phyloP scores from a whole-genome alignment of 2,329 filamentous ascomycete genomes.

The Neofusicoccum parvum region DNA sequence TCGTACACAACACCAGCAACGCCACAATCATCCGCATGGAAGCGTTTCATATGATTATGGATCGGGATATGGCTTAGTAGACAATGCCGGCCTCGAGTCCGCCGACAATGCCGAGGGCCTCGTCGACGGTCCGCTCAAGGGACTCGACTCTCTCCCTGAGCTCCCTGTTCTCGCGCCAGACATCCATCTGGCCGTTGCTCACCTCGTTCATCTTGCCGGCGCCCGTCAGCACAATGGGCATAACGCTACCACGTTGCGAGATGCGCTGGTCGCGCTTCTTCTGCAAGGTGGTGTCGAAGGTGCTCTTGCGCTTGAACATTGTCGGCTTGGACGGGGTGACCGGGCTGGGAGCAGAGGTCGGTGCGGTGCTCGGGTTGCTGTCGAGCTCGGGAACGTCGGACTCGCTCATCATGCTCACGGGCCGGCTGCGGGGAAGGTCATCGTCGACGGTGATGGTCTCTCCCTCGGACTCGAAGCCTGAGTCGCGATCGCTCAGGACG shows the following conservation, averaged over 20 bases:
- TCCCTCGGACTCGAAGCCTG: constrained; percentile 61
- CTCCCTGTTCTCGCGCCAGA: constrained; percentile 60
- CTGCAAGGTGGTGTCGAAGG: constrained; percentile 24
- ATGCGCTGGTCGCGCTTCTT: constrained; percentile 30
- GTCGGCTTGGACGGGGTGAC: constrained; percentile 1
- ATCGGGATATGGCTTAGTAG: constrained; percentile 18
- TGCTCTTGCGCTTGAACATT: constrained; percentile 17
- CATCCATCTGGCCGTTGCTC: constrained; percentile 41
- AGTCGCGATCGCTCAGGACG: constrained; percentile 44
- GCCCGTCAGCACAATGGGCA: constrained; percentile 6
- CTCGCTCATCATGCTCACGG: constrained; percentile 36
- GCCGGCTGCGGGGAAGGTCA: constrained; percentile 33
- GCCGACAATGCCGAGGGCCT: constrained; percentile 56
- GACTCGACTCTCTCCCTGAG: constrained; percentile 56
- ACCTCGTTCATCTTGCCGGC: constrained; percentile 43
- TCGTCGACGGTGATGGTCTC: constrained; percentile 47
- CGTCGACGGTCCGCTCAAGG: constrained; percentile 58
- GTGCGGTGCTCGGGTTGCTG: constrained; percentile 32
- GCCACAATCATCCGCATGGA: not conserved
- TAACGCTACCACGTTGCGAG: not conserved
- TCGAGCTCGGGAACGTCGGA: constrained; percentile 36
- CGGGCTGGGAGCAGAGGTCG: constrained; percentile 13
- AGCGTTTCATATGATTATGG: not conserved
- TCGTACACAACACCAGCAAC: constrained; percentile 7
- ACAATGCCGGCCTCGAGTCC: constrained; percentile 26